Evolutionary conservation across 805 yeast genomes (phyloP).

Genomic region (Teunomyces stri): DNA sequence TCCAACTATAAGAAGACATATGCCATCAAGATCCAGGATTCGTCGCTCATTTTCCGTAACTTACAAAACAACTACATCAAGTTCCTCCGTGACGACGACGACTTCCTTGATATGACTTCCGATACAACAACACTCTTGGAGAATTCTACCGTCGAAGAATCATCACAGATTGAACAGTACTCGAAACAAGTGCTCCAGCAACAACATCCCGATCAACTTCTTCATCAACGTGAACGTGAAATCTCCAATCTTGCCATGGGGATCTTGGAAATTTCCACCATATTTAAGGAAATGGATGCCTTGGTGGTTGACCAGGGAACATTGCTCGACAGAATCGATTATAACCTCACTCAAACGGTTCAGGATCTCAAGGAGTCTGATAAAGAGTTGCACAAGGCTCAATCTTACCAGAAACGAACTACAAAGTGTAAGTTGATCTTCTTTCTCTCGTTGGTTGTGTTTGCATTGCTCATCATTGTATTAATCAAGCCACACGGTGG

Average conservation of each 20-base stretch:
- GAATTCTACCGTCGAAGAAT: constrained; percentile 15
- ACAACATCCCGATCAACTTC: constrained; percentile 17
- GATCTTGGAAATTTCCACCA: constrained; percentile 87
- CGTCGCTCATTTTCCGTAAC: constrained; percentile 75
- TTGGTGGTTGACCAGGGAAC: constrained; percentile 96
- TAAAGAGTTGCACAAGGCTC: constrained; percentile 72
- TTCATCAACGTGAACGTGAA: constrained; percentile 81
- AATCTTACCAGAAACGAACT: constrained; percentile 78
- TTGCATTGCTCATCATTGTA: constrained; percentile 67
- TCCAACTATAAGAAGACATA: constrained; percentile 80
- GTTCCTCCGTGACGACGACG: constrained; percentile 78
- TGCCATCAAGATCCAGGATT: constrained; percentile 80
- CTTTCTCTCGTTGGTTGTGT: constrained; percentile 65
- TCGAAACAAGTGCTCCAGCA: constrained; percentile 52
- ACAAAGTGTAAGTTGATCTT: constrained; percentile 88
- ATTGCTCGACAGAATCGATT: constrained; percentile 88
- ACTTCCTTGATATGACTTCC: constrained; percentile 25
- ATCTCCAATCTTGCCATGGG: constrained; percentile 91
- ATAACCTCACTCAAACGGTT: constrained; percentile 79
- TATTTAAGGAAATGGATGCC: constrained; percentile 88
- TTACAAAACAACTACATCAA: constrained; percentile 87
- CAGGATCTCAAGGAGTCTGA: constrained; percentile 75
- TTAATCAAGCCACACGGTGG: constrained; percentile 58
- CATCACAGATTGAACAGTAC: constrained; percentile 47
- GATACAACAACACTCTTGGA: constrained; percentile 5